phyloP scores from a whole-genome alignment of 345 rosid genomes.

The Toxicodendron radicans region DNA sequence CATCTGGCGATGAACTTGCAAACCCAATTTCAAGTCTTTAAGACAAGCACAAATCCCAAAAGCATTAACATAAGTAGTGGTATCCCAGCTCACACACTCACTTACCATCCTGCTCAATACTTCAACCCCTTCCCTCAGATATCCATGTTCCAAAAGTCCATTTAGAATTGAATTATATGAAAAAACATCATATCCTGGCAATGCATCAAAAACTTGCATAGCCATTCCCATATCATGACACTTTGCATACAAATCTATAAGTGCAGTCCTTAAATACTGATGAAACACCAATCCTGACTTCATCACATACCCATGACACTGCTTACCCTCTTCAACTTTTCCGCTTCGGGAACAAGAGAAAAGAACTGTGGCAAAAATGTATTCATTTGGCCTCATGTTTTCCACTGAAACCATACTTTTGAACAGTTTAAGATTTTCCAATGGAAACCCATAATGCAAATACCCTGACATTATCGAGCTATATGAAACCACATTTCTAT shows the following conservation, averaged over 20 bases:
- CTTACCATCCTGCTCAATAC: conserved; percentile 48
- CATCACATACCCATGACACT: conserved; percentile 62
- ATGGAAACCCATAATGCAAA: conserved; percentile 43
- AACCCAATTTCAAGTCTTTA: conserved; percentile 53
- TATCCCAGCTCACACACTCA: conserved; percentile 49
- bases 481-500: conserved; percentile 70
- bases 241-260: conserved; percentile 55
- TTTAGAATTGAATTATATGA: conserved; percentile 58
- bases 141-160: conserved; percentile 55
- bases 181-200: conserved; percentile 45
- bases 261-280: conserved; percentile 60
- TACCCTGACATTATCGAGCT: conserved; percentile 73
- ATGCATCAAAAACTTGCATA: conserved; percentile 36
- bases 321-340: conserved; percentile 57
- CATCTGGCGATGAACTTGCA: conserved; percentile 56
- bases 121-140: conserved; percentile 46
- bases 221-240: conserved; percentile 45
- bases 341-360: conserved; percentile 50
- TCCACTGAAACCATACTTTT: conserved; percentile 47
- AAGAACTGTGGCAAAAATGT: conserved; percentile 52
- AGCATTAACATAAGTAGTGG: conserved; percentile 47
- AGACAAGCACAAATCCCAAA: conserved; percentile 55
- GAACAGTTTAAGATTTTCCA: conserved; percentile 54
- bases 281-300: conserved; percentile 60
- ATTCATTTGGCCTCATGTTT: conserved; percentile 54